These are phyloP conservation scores for Leishmania lainsoni DNA, from an alignment of 208 protist genomes.

Conservation along the genomic window DNA sequence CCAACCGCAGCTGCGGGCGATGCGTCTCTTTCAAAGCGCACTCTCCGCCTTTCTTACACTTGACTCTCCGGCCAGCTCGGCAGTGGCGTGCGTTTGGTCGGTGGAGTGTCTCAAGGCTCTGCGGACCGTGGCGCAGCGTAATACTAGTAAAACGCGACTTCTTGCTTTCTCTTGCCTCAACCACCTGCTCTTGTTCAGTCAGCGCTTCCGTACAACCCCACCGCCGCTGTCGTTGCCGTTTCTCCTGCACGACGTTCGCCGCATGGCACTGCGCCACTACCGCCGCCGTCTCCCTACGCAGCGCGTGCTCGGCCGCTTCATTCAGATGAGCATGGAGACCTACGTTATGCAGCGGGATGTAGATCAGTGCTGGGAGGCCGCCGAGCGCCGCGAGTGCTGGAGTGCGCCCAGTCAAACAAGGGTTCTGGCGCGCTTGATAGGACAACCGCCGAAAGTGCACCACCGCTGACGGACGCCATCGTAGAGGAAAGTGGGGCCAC, in stretches of 20 bases:
- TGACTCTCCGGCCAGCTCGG: background rate
- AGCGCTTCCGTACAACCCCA: slow-evolving; percentile 40
- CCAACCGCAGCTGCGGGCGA: slow-evolving; percentile 59
- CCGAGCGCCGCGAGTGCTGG: background rate
- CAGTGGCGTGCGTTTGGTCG: slow-evolving; percentile 33
- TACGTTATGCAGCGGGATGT: slow-evolving; percentile 72
- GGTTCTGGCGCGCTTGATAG: background rate
- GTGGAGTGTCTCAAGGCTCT: slow-evolving; percentile 60
- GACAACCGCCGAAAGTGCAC: background rate
- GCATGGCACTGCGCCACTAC: slow-evolving; percentile 79
- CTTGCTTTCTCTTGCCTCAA: slow-evolving; percentile 71
- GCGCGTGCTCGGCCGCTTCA: slow-evolving; percentile 58
- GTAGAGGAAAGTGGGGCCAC: slow-evolving; percentile 27
- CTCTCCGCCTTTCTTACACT: slow-evolving; percentile 46
- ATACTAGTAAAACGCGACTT: slow-evolving; percentile 77
- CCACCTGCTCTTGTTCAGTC: slow-evolving; percentile 61
- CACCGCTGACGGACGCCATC: background rate
- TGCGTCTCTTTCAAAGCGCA: slow-evolving; percentile 54
- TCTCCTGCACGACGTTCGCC: slow-evolving; percentile 37
- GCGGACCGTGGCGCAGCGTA: slow-evolving; percentile 39
- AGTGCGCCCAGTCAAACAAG: background rate
- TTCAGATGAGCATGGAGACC: slow-evolving; percentile 72
- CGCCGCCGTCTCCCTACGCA: slow-evolving; percentile 39
- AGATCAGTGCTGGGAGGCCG: slow-evolving; percentile 50
- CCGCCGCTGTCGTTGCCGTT: slow-evolving; percentile 31